Evolutionary conservation across 306 rosid genomes (phyloP), one percentile per base, ranked within the genome.

Genomic region (Cucurbita ficifolia): DNA sequence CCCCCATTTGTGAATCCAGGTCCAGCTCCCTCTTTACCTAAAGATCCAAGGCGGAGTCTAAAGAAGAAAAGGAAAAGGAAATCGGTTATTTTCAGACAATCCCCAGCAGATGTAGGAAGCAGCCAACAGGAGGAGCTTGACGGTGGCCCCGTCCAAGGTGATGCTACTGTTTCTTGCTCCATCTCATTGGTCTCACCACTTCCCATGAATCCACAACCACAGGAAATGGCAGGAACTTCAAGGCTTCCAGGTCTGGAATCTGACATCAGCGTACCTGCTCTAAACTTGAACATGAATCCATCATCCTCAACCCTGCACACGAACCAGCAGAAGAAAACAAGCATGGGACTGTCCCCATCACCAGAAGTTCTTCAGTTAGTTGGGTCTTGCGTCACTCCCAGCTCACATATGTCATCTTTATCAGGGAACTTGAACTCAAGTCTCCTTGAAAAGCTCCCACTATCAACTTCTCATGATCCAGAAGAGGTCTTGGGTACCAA

Each of bases 1-100:
- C 99, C 99, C 76, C 97, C 99, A 29, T 95, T 95, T 80, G 92
- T 87, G 80, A 79, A 91, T 79, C 99, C 99, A 1, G 84, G 90
- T 63, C 99, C 99, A 10, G 96, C 96, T 70, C 99, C 96, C 57
- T 74, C 89, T 48, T 45, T 85, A 21, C 99, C 99, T 1, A 87
- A 87, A 86, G 99, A 95, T 76, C 99, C 99, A 73, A 91, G 99
- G 75, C 80, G 86, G 40, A 79, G 76, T 73, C 76, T 87, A 45
- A 86, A 86, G 81, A 95, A 87, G 89, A 91, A 80, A 80, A 87
- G 84, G 76, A 89, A 75, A 81, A 86, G 83, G 75, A 86, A 84
- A 74, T 79, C 82, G 8, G 86, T 77, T 53, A 75, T 81, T 64
- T 81, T 80, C 17, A 81, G 79, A 64, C 84, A 3, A 73, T 70